Base-by-base conservation (phyloP, 768 basidiomycete genomes). In the Leucocoprinus sp. region DNA sequence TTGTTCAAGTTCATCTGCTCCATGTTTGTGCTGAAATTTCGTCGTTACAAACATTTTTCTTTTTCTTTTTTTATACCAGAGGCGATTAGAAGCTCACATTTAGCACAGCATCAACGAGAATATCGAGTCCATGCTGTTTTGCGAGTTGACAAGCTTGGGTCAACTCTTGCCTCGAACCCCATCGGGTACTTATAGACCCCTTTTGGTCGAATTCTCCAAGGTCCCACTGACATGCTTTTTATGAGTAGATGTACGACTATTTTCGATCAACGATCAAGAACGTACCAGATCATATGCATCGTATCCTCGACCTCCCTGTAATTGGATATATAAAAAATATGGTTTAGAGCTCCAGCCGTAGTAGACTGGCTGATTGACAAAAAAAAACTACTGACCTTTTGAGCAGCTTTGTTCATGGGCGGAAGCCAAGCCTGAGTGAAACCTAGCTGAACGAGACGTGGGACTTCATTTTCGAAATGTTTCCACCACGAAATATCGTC, bases 121-220 rank as follows among this genome's bases (percentile, higher is more conserved):
- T 73, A 51, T 84, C 80, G 14, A 97, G 74, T 4, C 81, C 80
- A 52, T 78, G 72, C 49, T 72, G 64, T 53, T 71, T 74, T 2
- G 92, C 92, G n/a, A 65, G 63, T 48, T 71, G 65, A 55, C 84
- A 84, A 18, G 88, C 87, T 8, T 66, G 55, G 1, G 91, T 56
- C 21, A 93, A 74, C 49, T 95, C 84, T 22, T 87, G 78, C 53
- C 80, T 84, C 9, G 84, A 82, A 18, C 93, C 93, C 91, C 92
- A 97, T 48, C 90, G 74, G 1, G 93, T 95, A 12, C 68, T 60
- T 24, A 78, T 58, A 12, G 74, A 62, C 12, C 82, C 84, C 56
- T 82, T 88, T 60, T 87, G 88, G 41, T 83, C 52, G 51, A 91
- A 91, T 63, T 91, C 88, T 27, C 88, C 88, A 14, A 92, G 63